Evolutionary conservation across 225 moss, liverwort and hornwort species (phyloP), one percentile per base, ranked within the genome.

Genomic region (Sphagnum tenellum): DNA sequence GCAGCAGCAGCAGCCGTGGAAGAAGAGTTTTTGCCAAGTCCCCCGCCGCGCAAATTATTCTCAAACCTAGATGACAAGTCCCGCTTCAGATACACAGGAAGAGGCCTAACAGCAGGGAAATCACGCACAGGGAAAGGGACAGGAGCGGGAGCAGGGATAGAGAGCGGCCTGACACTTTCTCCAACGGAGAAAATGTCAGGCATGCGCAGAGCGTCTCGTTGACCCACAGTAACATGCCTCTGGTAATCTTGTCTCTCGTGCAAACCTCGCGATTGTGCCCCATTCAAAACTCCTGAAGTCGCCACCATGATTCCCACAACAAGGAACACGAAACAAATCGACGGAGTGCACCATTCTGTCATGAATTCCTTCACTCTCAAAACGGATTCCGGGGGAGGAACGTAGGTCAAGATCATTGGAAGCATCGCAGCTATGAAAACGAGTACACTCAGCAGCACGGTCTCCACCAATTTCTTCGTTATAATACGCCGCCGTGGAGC

Each of bases 221-320:
- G 58, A 44, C 12, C 58, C 58, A 58, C 58, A 58, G 58, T 58
- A 58, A 58, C 58, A 5, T 58, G 58, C 13, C 58, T 11, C 12
- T 58, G 58, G 12, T 58, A 58, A 5, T 58, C 58, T 44, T 44
- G 29, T 44, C 58, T 58, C 4, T 58, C 58, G 7, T 58, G 58
- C 14, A 58, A 44, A 44, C 58, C 58, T 53, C 53, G 8, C 10
- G 58, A 3, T 13, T 58, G 58, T 13, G 58, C 4, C 10, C 12
- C 12, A 58, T 29, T 58, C 12, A 58, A 44, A 5, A 58, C 58
- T 58, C 58, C 58, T 5, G 58, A 58, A 13, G 58, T 58, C 2
- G 58, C 58, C 58, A 58, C 58, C 58, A 58, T 58, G 7, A 58
- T 44, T 58, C 58, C 58, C 58, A 58, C 58, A 12, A 58, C 58